phyloP scores from a whole-genome alignment of 2,329 filamentous ascomycete species.

The Pseudocercospora vitis region DNA sequence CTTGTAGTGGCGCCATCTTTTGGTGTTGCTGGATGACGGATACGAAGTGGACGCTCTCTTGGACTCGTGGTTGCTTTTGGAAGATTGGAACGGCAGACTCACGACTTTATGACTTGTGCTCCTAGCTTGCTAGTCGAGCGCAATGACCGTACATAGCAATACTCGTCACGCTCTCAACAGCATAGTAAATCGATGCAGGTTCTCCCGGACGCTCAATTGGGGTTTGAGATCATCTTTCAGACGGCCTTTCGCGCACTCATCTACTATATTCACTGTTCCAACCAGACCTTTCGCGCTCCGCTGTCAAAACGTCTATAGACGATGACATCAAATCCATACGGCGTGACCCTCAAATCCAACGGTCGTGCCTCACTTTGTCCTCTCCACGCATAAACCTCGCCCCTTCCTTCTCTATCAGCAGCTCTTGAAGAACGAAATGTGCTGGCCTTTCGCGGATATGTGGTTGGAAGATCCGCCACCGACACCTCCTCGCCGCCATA shows the following conservation, averaged over 20 bases:
- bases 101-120: constrained; percentile 1
- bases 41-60: background rate
- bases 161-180: constrained; percentile 3
- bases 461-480: constrained; percentile 31
- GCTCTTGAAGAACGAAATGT: constrained; percentile 24
- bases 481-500: constrained; percentile 13
- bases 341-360: background rate
- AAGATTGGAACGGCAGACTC: background rate
- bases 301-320: no score
- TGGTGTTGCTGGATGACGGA: background rate
- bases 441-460: constrained; percentile 36
- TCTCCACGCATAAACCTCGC: background rate
- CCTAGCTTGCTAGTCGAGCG: constrained; percentile 1
- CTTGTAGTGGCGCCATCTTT: background rate
- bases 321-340: background rate
- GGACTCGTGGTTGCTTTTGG: background rate
- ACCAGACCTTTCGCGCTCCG: no score
- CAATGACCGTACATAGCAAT: background rate
- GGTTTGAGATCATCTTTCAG: no score
- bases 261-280: no score
- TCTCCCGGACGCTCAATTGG: background rate
- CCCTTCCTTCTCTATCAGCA: background rate
- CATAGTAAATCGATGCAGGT: background rate
- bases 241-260: no score
- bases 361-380: background rate